phyloP scores from a whole-genome alignment of 257 asterid species.

The Handroanthus guayacan region DNA sequence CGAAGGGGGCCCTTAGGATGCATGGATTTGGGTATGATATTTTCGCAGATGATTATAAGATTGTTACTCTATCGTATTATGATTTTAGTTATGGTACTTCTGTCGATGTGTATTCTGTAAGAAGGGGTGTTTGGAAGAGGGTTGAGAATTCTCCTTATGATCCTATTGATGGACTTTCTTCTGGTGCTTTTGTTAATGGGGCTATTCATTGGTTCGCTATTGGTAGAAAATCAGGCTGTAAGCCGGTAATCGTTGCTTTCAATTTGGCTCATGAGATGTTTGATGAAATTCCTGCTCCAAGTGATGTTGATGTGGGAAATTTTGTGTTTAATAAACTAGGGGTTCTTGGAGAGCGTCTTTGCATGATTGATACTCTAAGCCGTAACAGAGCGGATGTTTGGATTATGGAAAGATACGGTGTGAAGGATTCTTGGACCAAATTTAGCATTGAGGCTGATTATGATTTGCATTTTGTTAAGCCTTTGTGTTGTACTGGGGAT shows the following conservation, averaged over 20 bases:
- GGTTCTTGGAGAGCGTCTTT: conserved; percentile 48
- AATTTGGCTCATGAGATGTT: conserved; percentile 37
- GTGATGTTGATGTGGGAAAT: not conserved
- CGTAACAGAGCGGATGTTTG: too few relatives aligned
- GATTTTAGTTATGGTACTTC: conserved; percentile 4
- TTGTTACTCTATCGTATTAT: conserved; percentile 37
- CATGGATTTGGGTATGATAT: conserved; percentile 48
- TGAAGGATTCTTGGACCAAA: not conserved
- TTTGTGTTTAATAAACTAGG: conserved; percentile 34
- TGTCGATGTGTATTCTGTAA: conserved; percentile 35
- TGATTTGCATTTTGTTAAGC: not conserved
- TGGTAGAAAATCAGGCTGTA: not conserved
- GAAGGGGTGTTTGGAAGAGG: conserved; percentile 45
- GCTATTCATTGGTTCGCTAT: conserved; percentile 48
- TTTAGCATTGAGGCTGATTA: not conserved
- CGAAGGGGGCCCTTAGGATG: conserved; percentile 4
- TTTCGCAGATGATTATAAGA: conserved; percentile 41
- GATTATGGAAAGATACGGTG: not conserved
- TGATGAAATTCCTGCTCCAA: conserved; percentile 41
- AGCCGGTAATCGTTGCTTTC: conserved; percentile 46
- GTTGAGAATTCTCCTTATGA: conserved; percentile 40
- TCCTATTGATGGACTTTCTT: conserved; percentile 28
- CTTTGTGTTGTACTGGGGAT: not conserved
- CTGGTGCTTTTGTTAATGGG: conserved; percentile 43
- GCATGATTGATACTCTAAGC: conserved; percentile 28